Evolutionary conservation across 1,139 yeast species (phyloP).

Genomic region (Diutina siamensis): DNA sequence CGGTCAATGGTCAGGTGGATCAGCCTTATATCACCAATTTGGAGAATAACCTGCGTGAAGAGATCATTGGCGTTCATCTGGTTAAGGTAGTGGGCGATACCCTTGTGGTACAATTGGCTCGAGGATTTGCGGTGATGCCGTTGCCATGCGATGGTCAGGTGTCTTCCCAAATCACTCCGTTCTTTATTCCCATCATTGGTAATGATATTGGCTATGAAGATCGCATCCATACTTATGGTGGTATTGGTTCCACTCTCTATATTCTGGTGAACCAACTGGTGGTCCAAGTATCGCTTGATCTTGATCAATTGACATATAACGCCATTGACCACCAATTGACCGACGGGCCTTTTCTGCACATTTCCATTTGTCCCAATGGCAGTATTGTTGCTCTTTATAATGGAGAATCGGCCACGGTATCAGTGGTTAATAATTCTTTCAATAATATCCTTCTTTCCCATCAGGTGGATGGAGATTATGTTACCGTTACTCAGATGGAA

Average conservation of each 20-base stretch:
- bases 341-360: constrained; percentile 46
- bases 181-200: background rate
- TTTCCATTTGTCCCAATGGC: constrained; percentile 50
- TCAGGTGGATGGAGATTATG: constrained; percentile 25
- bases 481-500: constrained; percentile 33
- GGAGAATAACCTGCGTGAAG: constrained; percentile 23
- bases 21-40: constrained; percentile 19
- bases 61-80: constrained; percentile 17
- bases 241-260: background rate
- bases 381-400: constrained; percentile 50
- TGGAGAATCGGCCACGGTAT: constrained; percentile 29
- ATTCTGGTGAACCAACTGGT: constrained; percentile 9
- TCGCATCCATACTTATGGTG: background rate
- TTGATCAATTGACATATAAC: constrained; percentile 16
- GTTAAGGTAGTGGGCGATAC: constrained; percentile 17
- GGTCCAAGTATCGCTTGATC: constrained; percentile 18
- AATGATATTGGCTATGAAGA: background rate
- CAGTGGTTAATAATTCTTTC: constrained; percentile 42
- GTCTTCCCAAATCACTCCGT: no score
- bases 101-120: constrained; percentile 17
- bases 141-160: no score
- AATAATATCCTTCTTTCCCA: constrained; percentile 43
- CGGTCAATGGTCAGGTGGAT: constrained; percentile 13
- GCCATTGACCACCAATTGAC: constrained; percentile 27
- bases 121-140: background rate